Evolutionary conservation across 441 rosid genomes (phyloP).

Genomic region (Euphorbia schlechtendalii): DNA sequence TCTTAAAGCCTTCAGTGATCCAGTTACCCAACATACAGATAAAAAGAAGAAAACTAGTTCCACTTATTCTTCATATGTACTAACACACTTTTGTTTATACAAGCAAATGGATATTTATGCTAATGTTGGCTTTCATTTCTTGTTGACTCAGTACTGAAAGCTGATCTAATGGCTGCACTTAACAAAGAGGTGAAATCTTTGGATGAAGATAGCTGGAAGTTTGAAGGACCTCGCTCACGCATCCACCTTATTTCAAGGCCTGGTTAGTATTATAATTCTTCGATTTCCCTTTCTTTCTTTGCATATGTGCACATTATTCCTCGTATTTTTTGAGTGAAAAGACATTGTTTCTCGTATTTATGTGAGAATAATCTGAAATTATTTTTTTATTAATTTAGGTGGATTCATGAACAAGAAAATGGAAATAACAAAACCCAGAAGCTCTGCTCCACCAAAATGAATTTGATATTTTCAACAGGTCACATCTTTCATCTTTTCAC

Average conservation of each 20-base stretch:
- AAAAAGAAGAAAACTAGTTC: neutral
- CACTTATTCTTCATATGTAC: neutral
- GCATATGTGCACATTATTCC: neutral
- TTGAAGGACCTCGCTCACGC: constrained; percentile 85
- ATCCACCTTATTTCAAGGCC: constrained; percentile 66
- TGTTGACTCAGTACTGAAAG: constrained; percentile 51
- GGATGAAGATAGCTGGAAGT: constrained; percentile 95
- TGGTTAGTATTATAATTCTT: constrained; percentile 36
- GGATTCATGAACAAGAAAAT: constrained; percentile 36
- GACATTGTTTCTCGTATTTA: neutral
- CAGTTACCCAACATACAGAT: neutral
- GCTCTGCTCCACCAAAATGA: constrained; percentile 30
- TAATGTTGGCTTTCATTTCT: constrained; percentile 7
- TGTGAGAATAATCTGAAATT: neutral
- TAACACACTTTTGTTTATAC: neutral
- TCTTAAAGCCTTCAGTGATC: neutral
- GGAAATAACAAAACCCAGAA: constrained; percentile 25
- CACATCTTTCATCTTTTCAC: neutral
- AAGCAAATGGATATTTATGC: neutral
- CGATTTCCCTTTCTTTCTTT: neutral
- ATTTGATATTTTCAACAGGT: constrained; percentile 5
- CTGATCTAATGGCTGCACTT: constrained; percentile 69
- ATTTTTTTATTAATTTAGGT: constrained; percentile 27
- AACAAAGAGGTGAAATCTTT: constrained; percentile 76
- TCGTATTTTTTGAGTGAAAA: neutral